A percentile compares a stretch with the other conserved stretches of the same genome.
phyloP scores from a whole-genome alignment of 352 stramenopile genomes.

The Pythium aristosporum region DNA sequence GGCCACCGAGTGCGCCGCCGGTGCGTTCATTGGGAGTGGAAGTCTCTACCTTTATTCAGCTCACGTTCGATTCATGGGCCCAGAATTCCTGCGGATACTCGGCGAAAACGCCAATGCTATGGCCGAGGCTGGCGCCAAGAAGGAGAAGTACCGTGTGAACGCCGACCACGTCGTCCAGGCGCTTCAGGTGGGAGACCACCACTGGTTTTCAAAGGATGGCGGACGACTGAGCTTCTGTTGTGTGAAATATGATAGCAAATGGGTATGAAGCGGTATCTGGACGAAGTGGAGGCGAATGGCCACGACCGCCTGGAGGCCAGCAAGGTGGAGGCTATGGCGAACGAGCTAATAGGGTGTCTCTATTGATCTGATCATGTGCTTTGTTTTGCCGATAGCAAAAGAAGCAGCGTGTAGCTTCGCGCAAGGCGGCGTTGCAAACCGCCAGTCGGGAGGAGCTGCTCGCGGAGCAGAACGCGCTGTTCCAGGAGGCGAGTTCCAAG shows the following conservation, averaged over 20 bases:
- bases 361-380: background rate
- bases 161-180: conserved; percentile 54
- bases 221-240: background rate
- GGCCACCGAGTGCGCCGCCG: conserved; percentile 54
- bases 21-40: conserved; percentile 18
- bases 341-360: background rate
- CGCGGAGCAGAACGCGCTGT: conserved; percentile 73
- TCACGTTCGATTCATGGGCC: background rate
- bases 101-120: conserved; percentile 50
- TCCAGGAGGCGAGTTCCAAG: conserved; percentile 60
- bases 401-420: conserved; percentile 38
- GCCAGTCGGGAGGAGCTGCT: conserved; percentile 54
- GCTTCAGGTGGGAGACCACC: conserved; percentile 37
- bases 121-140: conserved; percentile 46
- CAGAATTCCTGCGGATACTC: conserved; percentile 55
- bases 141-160: conserved; percentile 71
- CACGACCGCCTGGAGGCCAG: conserved; percentile 4
- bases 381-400: conserved; percentile 26
- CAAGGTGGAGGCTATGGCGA: conserved; percentile 2
- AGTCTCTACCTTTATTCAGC: background rate
- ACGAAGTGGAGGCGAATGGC: conserved; percentile 11
- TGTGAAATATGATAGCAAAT: conserved; percentile 6
- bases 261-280: conserved; percentile 11
- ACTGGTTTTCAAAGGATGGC: background rate
- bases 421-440: conserved; percentile 35